Base-by-base conservation (phyloP, 768 basidiomycete species). In the Leccinum disarticulatum region DNA sequence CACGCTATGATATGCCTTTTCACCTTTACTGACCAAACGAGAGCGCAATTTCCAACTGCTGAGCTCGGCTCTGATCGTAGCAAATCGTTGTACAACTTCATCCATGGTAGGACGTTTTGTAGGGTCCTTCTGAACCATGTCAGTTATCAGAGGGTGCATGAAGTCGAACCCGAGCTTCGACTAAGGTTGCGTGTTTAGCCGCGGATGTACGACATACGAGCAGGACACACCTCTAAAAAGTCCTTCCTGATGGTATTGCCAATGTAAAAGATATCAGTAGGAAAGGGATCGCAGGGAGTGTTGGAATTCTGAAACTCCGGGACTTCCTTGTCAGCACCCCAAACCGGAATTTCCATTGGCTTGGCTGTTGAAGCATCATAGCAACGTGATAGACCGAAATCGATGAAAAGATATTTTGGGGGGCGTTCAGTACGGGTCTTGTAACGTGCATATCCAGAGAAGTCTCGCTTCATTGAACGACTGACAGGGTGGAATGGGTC, bases 41-140 rank as follows among this genome's bases (percentile, higher is more conserved):
- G 75, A 74, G 10, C 76, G 70, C 5, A 76, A 54, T 46, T 68
- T 71, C 62, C 62, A 64, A 7, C 4, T 47, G 33, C 63, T 66
- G 10, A 76, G 65, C 3, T 53, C 30, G 9, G 57, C 52, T 4
- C 25, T 8, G 49, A 52, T 1, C 25, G 41, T 19, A 54, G 46
- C 2, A 14, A 48, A 48, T 48, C 47, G 19, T 19, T 48, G 47
- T 11, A 50, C 69, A 13, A 77, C 76, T 46, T 74, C 47, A 8
- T 75, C 68, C 54, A 79, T 78, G 0, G 65, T 75, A 0, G 77
- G 77, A 17, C 78, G 71, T 52, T 75, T 69, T 0, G 59, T 41
- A 0, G 78, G 77, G 33, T 79, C 74, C 3, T 66, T 59, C 9
- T 74, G 71, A 1, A 73, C 64, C 80, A 82, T 80, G 10, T 74